Base-by-base conservation (phyloP, 2,329 filamentous ascomycete species). In the Diaporthe nobilis region DNA sequence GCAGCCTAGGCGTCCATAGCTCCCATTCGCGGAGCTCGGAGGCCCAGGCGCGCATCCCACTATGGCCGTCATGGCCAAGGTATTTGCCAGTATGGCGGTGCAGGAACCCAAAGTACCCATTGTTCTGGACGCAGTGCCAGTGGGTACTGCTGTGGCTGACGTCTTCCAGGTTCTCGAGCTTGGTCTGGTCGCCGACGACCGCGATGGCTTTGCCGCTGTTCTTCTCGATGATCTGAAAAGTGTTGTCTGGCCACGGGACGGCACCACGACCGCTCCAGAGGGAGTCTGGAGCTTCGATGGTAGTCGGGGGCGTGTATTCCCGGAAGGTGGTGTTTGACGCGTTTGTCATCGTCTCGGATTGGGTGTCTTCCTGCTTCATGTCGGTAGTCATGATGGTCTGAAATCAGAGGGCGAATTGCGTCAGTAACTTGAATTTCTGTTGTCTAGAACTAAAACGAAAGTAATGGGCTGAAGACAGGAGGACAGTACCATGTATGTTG, bases 151-250 rank as follows among this genome's bases (percentile, higher is more conserved):
- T 28, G 28, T 2, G 28, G 28, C 28, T 28, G 28, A 28, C 28
- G 28, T 28, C 28, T 28, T 28, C 28, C 28, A 28, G 28, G 28
- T 28, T 28, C 28, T 28, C 28, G 28, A 28, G 28, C 15, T 28
- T 44, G 2, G 7, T 2, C 6, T 28, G 15, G 10, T 28, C n/a
- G 10, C 39, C 60, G 0, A 1, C 15, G 2, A 44, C 1, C 3
- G 39, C 12, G 15, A 63, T 44, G n/a, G 39, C 37, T 28, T 10
- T 63, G n/a, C 60, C 60, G 2, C n/a, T 44, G 0, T 31, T 3
- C n/a, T 63, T 63, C 3, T 63, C n/a, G 15, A 63, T 20, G n/a
- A 44, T 63, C 10, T 44, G 60, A 3, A 44, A 63, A 1, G 37
- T 63, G 4, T 63, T 28, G 0, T 44, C 60, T 15, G 60, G 37